Evolutionary conservation across 352 stramenopile genomes (phyloP), one percentile per base, ranked within the genome.

Genomic region (Pythium dissimile): DNA sequence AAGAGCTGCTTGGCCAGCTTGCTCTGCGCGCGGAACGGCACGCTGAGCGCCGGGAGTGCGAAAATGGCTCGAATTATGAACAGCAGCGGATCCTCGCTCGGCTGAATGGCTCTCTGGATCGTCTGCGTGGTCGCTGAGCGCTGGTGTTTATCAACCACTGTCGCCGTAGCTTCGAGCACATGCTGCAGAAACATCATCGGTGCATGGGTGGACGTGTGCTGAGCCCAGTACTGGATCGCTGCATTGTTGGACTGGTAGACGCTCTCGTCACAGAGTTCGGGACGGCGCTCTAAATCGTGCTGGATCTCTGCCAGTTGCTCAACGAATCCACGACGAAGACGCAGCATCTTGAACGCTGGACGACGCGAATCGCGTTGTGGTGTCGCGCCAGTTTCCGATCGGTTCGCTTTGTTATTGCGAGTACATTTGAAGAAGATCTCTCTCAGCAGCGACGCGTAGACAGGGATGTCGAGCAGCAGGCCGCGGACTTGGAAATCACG

Each of bases 391-490:
- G 16, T 52, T 59, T 42, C 69, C 50, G 5, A 65, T 20, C 52
- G 52, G 9, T 12, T 21, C 12, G 21, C 21, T 23, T 16, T 37
- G 28, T 39, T 49, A 20, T 67, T 72, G 13, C 79, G 72, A 0
- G 77, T 89, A 48, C 80, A 88, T 52, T 91, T 88, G 56, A 84
- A 82, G 54, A 84, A 89, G 46, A 91, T 80, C 47, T 91, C 81
- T 6, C 73, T 78, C 31, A 91, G 49, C 31, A 88, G 47, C 15
- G 81, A 88, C 15, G 75, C 72, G 41, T 91, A 91, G 11, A 86
- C 69, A 18, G 78, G 78, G 0, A 77, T 66, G 11, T 65, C 32
- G 45, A 86, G 57, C 30, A 88, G 69, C 30, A 86, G 34, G 6
- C 34, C 42, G 1, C 55, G 51, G 18, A 66, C 23, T 58, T 91